Base-by-base conservation (phyloP, 257 asterid genomes). In the Nicotiana obtusifolia region DNA sequence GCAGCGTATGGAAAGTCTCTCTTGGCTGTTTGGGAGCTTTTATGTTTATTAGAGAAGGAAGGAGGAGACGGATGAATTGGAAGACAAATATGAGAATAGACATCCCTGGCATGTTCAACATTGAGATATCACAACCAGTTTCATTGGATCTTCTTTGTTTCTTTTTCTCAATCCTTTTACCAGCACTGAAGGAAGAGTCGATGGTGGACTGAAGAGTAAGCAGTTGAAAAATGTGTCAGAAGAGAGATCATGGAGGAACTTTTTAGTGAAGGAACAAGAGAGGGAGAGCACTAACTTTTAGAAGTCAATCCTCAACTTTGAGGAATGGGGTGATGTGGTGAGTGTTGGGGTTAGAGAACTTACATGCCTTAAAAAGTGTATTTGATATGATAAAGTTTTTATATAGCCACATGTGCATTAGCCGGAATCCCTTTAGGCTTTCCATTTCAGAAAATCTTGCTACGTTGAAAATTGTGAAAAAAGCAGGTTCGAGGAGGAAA, bases 261-360 rank as follows among this genome's bases (percentile, higher is more conserved):
- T 75, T 73, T 49, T 24, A 49, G 44, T 49, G 44, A 49, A 75
- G 80, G 62, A 71, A 71, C 60, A 35, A 71, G 78, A 75, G n/a
- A 75, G 62, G 60, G 79, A 49, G 14, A 73, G 49, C 35, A 22
- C 61, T 47, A 47, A 41, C 47, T 47, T 47, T 73, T 73, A 73
- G 37, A 47, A 47, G 61, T 44, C 79, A 47, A 24, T 47, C n/a
- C 61, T 73, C 52, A 47, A 59, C 79, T 47, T 47, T 73, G 61
- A 73, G 8, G 4, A 73, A 73, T 73, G 41, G 79, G 79, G 26
- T 75, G 37, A 26, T 75, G 44, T 75, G 80, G 62, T 24, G 79
- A 26, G 16, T 28, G 37, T 49, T 49, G 80, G 79, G 59, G 59
- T 49, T 49, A 75, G 80, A 49, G 80, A 49, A 52, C 14, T 47